A percentile compares a stretch with the other conserved stretches of the same genome.
phyloP scores from a whole-genome alignment of 306 rosid species.

The Cercis canadensis region DNA sequence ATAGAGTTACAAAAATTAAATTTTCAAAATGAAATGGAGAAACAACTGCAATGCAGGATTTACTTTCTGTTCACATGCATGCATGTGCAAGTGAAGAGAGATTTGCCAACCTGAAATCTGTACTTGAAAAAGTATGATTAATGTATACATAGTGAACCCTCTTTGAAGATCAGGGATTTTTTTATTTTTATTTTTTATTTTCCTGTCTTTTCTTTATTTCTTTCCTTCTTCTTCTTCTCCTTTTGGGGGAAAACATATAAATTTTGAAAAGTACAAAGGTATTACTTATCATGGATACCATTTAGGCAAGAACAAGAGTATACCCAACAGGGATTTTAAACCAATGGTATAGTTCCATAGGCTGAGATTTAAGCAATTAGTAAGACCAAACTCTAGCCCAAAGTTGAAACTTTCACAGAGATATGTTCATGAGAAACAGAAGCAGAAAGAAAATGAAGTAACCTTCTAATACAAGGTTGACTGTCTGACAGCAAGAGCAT shows the following conservation, averaged over 20 bases:
- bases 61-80: background rate
- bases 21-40: background rate
- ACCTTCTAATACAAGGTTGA: conserved; percentile 87
- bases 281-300: background rate
- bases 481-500: conserved; percentile 84
- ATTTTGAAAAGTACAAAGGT: conserved; percentile 4
- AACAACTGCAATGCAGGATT: background rate
- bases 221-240: no score
- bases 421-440: conserved; percentile 6
- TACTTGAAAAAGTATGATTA: conserved; percentile 24
- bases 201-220: no score
- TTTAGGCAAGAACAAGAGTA: conserved; percentile 9
- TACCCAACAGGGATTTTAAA: background rate
- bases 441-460: conserved; percentile 29
- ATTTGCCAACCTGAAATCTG: conserved; percentile 3
- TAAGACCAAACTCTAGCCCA: background rate
- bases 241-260: background rate
- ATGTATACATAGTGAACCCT: conserved; percentile 5
- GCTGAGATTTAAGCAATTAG: conserved; percentile 27
- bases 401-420: conserved; percentile 23
- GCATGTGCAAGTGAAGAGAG: background rate
- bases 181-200: no score
- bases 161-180: background rate
- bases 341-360: background rate
- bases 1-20: conserved; percentile 14